Base-by-base conservation (phyloP, 1,139 yeast species). In the Ogataea hybrid region DNA sequence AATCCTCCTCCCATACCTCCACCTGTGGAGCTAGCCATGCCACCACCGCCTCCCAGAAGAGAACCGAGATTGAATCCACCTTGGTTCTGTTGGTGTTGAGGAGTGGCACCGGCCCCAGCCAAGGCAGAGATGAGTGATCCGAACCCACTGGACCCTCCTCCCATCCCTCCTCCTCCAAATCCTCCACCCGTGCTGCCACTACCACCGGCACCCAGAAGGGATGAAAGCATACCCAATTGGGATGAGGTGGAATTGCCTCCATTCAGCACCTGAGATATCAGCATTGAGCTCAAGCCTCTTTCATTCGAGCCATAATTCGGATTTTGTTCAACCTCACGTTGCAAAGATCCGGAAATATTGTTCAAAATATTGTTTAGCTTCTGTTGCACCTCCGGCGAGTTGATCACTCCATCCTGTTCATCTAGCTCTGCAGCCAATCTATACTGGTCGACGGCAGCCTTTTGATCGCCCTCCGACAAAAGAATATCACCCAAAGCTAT, bases 31-130 rank as follows among this genome's bases (percentile, higher is more conserved):
- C 30, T 28, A 15, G 22, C 29, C 28, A 22, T 21, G n/a, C 37
- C 37, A 21, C 12, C 29, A 21, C 47, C 51, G 21, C 51, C 46
- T 18, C 52, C 49, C 32, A 57, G 25, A 32, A 58, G 42, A 5
- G 57, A 44, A 3, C 46, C 39, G 17, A 57, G 38, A 30, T 58
- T 56, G 40, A 57, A 54, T 2, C 63, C 62, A 30, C 63, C 62
- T 16, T 44, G 47, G 2, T 37, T 37, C 25, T 47, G 47, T 41
- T 54, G 57, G 5, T 44, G 41, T n/a, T 51, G 51, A 2, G 52
- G 48, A 41, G 39, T 48, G n/a, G 47, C 57, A 37, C 61, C 61
- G 6, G 49, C 41, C n/a, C 51, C 46, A 4, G 59, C 41, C 31
- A 58, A 28, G 8, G 47, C 35, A 11, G 56, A 50, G 21, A 59